These are phyloP conservation scores for Rhodotorula mucilaginosa DNA, from an alignment of 1,284 basidiomycete genomes.

Conservation along the genomic window DNA sequence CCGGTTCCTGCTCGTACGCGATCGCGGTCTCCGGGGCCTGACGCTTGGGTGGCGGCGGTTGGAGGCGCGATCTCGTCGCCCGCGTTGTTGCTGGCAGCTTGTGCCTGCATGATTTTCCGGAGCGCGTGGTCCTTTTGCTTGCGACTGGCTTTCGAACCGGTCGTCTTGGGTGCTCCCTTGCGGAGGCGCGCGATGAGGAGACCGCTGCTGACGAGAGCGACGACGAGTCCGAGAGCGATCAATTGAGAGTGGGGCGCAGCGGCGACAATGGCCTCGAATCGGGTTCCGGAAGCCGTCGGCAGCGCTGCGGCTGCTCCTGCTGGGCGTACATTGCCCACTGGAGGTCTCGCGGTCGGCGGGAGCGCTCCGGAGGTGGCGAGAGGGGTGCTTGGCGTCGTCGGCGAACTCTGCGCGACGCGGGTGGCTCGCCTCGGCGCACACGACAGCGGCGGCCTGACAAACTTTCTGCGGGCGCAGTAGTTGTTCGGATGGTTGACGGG, in stretches of 20 bases:
- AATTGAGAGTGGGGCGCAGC: neutral
- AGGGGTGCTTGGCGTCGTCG: no score
- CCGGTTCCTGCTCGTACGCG: no score
- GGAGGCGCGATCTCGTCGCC: neutral
- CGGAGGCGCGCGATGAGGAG: neutral
- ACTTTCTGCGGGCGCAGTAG: neutral
- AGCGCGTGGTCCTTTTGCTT: neutral
- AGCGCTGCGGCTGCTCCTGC: neutral
- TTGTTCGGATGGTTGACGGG: neutral
- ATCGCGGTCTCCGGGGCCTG: neutral
- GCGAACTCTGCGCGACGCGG: neutral
- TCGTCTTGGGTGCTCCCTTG: neutral
- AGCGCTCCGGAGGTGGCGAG: neutral
- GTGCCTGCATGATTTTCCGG: neutral
- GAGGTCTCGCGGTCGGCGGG: no score
- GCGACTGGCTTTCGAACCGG: neutral
- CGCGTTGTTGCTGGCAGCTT: neutral
- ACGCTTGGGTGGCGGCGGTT: neutral
- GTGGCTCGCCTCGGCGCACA: neutral
- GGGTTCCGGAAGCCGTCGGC: neutral
- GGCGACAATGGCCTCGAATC: neutral
- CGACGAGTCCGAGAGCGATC: conserved; percentile 7
- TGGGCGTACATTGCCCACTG: no score
- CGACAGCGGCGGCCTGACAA: neutral
- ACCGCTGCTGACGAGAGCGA: conserved; percentile 9